These are phyloP conservation scores for Graphilbum sp. DNA, from an alignment of 2,329 filamentous ascomycete species.

Conservation along the genomic window DNA sequence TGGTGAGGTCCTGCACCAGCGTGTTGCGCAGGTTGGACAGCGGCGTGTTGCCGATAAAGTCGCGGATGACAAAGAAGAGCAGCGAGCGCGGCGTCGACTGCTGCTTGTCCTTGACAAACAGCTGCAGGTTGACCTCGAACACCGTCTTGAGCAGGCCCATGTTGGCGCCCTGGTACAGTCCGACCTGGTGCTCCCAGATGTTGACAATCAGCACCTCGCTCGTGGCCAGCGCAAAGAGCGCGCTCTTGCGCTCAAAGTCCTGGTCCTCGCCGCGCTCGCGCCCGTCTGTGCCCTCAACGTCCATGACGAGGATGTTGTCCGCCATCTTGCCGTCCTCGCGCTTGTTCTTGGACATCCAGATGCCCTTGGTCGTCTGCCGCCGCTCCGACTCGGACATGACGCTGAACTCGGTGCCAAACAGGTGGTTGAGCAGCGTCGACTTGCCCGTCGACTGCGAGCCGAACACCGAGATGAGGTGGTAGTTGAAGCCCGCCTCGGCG, in stretches of 20 bases:
- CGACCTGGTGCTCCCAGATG: conserved; percentile 98
- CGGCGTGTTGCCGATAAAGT: conserved; percentile 85
- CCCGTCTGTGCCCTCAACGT: conserved; percentile 94
- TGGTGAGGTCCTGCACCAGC: conserved; percentile 72
- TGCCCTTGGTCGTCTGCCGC: conserved; percentile 95
- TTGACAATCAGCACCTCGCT: conserved; percentile 98
- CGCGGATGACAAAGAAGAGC: conserved; percentile 96
- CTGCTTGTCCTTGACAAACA: conserved; percentile 89
- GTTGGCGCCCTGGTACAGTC: conserved; percentile 93
- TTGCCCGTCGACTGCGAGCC: conserved; percentile 98
- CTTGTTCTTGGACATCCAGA: conserved; percentile 99
- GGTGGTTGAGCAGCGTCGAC: conserved; percentile 86
- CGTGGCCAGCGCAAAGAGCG: conserved; percentile 88
- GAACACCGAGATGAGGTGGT: conserved; percentile 97
- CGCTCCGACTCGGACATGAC: conserved; percentile 95
- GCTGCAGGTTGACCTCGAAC: conserved; percentile 93
- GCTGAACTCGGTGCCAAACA: conserved; percentile 91
- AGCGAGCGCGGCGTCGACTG: conserved; percentile 83
- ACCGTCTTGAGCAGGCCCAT: conserved; percentile 98
- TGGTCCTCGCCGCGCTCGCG: conserved; percentile 94
- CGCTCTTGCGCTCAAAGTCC: conserved; percentile 97
- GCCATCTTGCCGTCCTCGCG: conserved; percentile 54
- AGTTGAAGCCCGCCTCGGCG: conserved; percentile 88
- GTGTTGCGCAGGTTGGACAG: conserved; percentile 79
- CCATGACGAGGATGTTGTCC: conserved; percentile 97